Evolutionary conservation across 106 monocot genomes (phyloP).

Genomic region (Apostasia ramifera): DNA sequence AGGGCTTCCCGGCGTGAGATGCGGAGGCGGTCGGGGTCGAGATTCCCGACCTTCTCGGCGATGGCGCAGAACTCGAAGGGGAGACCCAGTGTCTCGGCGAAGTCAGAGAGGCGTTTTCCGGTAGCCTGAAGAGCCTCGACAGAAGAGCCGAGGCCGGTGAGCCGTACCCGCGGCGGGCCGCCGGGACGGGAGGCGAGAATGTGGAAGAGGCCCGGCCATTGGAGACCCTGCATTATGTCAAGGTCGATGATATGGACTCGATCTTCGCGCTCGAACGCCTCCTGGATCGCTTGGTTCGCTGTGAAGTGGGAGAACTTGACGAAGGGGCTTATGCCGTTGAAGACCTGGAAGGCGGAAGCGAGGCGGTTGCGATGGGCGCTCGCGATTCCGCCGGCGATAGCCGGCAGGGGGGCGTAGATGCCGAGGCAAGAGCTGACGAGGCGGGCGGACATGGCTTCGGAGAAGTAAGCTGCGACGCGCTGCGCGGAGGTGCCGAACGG

Average conservation of each 20-base stretch:
- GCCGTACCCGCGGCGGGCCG: conserved; percentile 67
- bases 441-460: conserved; percentile 94
- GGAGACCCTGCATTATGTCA: conserved; percentile 95
- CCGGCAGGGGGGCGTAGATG: conserved; percentile 67
- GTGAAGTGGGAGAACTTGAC: conserved; percentile 98
- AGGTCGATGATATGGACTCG: conserved; percentile 91
- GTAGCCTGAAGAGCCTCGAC: conserved; percentile 82
- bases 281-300: conserved; percentile 94
- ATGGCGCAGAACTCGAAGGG: conserved; percentile 83
- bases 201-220: conserved; percentile 93
- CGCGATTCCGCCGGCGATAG: background rate
- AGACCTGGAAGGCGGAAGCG: conserved; percentile 84
- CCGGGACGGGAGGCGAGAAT: conserved; percentile 81
- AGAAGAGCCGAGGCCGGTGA: conserved; percentile 82
- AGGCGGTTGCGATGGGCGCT: conserved; percentile 48
- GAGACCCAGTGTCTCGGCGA: conserved; percentile 79
- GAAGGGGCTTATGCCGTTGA: conserved; percentile 91
- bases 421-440: conserved; percentile 85
- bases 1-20: conserved; percentile 72
- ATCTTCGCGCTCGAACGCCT: conserved; percentile 82
- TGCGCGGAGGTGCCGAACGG: conserved; percentile 94
- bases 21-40: conserved; percentile 69
- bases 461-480: conserved; percentile 97
- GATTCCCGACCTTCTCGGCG: conserved; percentile 78
- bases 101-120: conserved; percentile 81